Base-by-base conservation (phyloP, 805 yeast genomes). In the Wickerhamomyces hampshirensis region DNA sequence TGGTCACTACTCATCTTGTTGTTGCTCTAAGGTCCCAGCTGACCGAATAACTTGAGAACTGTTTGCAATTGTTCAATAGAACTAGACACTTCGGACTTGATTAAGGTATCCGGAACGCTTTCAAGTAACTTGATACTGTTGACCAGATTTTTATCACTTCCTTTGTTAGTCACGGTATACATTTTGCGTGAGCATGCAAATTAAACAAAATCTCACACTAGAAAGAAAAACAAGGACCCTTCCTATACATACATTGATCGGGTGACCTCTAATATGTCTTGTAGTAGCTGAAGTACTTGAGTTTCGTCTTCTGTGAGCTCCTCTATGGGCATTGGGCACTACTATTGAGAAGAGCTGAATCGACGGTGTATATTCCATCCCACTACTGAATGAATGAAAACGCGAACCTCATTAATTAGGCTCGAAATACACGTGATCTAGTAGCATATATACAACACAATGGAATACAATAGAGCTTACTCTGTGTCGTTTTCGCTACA, bases 221-320 rank as follows among this genome's bases (percentile, higher is more conserved):
- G n/a, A n/a, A n/a, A n/a, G n/a, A n/a, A n/a, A n/a, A n/a, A n/a
- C n/a, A n/a, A n/a, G n/a, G n/a, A n/a, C n/a, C n/a, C n/a, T n/a
- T n/a, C n/a, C n/a, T n/a, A 11, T 13, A 34, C 44, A 5, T 27
- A 43, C 47, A 43, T 41, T 12, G n/a, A n/a, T 9, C 24, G 29
- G 1, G 37, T 35, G 4, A 35, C 15, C 12, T 28, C 15, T 4
- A 40, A 30, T 15, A 42, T 40, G 3, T 42, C 37, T 11, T 35
- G 29, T 10, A 42, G 12, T 7, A 28, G 27, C 6, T 29, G n/a
- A 11, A 40, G 28, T 17, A 35, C 36, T 8, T 24, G 33, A 5
- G 8, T 6, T 21, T 35, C 23, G n/a, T n/a, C 17, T 5, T 10
- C 19, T 11, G 28, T 33, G 5, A 33, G 30, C 27, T 23, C n/a